Evolutionary conservation across 192 early-diverging fungal species (phyloP), one percentile per base, ranked within the genome.

Genomic region (Backusella circina): DNA sequence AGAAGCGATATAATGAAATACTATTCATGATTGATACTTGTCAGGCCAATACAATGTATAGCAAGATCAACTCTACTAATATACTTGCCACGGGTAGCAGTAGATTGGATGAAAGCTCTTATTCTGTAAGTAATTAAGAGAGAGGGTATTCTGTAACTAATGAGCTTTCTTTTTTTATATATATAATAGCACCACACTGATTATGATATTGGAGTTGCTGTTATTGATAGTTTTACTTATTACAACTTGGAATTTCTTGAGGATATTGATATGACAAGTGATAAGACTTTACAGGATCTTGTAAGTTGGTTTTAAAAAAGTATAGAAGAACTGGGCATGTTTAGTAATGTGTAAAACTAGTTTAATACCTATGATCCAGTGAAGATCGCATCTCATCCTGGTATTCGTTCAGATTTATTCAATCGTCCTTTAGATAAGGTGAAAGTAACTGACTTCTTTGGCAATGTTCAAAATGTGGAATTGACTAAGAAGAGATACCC

Each of bases 11-110:
- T 83, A 91, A 96, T 79, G 98, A 99, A 86, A 92, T 99, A n/a
- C 87, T 99, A 73, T 98, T 99, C 81, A 93, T 99, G 88, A 94
- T 97, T 66, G 98, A 99, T 78, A 99, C 98, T 0, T 99, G 98
- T 73, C 98, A 99, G 83, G 98, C 98, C 6, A 96, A 96, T 73
- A 96, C 97, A 9, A 96, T 99, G 95, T 99, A 93, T 73, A 90
- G 89, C 79, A 91, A 93, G 76, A 93, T 99, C 65, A 91, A 95
- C 65, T 95, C 97, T 18, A 96, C 97, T 10, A 97, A 98, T 79
- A 91, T 99, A 13, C 74, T 99, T 32, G 93, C 95, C 67, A 95
- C 95, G 10, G 96, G 97, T 32, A 96, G 95, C 28, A 93, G 92
- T 73, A 70, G 88, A 51, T 88, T 91, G 39, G 93, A 93, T 30